Evolutionary conservation across 768 basidiomycete genomes (phyloP).

Genomic region (Pulveroboletus sp.): DNA sequence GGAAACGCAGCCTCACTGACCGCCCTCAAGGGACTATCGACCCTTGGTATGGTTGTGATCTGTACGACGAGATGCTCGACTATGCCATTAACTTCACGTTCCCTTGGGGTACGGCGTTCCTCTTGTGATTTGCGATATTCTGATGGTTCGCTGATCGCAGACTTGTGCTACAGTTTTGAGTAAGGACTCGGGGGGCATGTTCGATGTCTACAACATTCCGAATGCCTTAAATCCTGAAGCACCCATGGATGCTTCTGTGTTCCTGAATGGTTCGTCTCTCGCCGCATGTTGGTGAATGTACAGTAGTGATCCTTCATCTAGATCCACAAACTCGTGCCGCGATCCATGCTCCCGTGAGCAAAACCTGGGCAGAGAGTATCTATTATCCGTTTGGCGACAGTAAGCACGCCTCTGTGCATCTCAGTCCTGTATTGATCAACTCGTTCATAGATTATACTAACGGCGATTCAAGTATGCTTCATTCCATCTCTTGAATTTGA

Average conservation of each 20-base stretch:
- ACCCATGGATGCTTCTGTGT: constrained; percentile 47
- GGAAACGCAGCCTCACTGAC: constrained; percentile 45
- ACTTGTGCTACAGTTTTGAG: constrained; percentile 15
- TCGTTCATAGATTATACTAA: constrained; percentile 15
- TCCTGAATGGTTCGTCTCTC: constrained; percentile 54
- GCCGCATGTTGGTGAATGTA: background rate
- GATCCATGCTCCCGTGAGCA: constrained; percentile 63
- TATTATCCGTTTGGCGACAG: constrained; percentile 34
- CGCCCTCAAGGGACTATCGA: constrained; percentile 54
- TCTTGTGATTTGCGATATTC: background rate
- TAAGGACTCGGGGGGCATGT: constrained; percentile 28
- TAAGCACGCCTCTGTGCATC: constrained; percentile 8
- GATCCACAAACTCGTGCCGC: constrained; percentile 54
- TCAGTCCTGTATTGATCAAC: background rate
- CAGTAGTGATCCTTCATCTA: constrained; percentile 16
- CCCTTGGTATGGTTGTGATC: constrained; percentile 61
- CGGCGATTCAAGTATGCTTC: constrained; percentile 31
- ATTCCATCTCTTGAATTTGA: background rate
- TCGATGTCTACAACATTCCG: constrained; percentile 50
- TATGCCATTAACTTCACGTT: constrained; percentile 69
- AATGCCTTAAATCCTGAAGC: constrained; percentile 52
- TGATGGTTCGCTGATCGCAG: constrained; percentile 1
- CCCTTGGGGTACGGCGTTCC: constrained; percentile 46
- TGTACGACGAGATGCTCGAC: constrained; percentile 62
- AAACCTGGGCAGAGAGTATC: constrained; percentile 37